phyloP scores from a whole-genome alignment of 495 filamentous ascomycete genomes.

The Tuber brumale region DNA sequence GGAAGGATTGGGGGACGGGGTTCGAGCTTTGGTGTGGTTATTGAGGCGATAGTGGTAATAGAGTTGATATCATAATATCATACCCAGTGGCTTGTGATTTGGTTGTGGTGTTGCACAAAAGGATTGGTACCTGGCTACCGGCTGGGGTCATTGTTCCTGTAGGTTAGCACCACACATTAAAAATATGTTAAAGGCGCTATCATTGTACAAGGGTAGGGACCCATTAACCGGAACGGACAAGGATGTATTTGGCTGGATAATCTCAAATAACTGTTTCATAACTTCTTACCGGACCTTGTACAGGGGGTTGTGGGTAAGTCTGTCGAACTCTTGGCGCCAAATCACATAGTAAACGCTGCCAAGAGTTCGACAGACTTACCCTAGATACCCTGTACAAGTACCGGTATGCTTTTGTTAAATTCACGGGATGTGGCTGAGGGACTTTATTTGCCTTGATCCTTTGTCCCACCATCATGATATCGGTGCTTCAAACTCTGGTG shows the following conservation, averaged over 20 bases:
- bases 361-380: too few species aligned
- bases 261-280: too few species aligned
- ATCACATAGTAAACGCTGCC: too few species aligned
- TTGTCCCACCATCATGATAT: neutral
- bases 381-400: too few species aligned
- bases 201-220: too few species aligned
- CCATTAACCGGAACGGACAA: too few species aligned
- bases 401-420: neutral
- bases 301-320: too few species aligned
- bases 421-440: neutral
- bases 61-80: neutral
- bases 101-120: neutral
- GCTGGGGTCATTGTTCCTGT: neutral
- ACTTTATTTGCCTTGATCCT: neutral
- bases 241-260: too few species aligned
- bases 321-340: too few species aligned
- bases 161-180: neutral
- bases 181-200: neutral
- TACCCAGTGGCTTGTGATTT: neutral
- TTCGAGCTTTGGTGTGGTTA: neutral
- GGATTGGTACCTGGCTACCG: neutral
- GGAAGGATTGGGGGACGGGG: conserved; percentile 26
- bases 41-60: neutral
- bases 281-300: too few species aligned
- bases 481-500: neutral